A percentile compares a stretch with the other conserved stretches of the same genome.
Conservation (phyloP, 1,284 basidiomycete genomes). For the Ganoderma meredithae region DNA sequence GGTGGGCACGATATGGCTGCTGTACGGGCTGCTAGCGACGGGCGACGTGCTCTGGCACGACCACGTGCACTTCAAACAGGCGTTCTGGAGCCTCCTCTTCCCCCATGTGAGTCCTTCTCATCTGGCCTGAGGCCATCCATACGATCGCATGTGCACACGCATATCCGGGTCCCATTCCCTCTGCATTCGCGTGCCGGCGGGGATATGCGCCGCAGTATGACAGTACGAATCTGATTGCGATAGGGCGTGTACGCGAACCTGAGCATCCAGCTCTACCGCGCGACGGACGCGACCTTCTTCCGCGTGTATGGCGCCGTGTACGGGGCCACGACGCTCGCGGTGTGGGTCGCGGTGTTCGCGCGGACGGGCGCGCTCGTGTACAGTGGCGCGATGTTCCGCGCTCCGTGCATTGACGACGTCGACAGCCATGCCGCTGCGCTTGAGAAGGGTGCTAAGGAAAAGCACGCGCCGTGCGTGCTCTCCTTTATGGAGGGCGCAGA, state of each 20-base stretch:
- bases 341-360: conserved; percentile 54
- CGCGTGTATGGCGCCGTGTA: conserved; percentile 39
- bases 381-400: conserved; percentile 52
- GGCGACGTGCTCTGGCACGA: conserved; percentile 40
- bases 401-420: conserved; percentile 45
- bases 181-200: not conserved
- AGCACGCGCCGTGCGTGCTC: not conserved
- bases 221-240: not conserved
- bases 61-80: conserved; percentile 48
- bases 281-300: conserved; percentile 48
- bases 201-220: not conserved
- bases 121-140: not conserved
- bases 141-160: not conserved
- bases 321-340: conserved; percentile 35
- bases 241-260: conserved; percentile 54
- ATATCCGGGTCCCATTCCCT: not conserved
- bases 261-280: conserved; percentile 50
- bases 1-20: conserved; percentile 54
- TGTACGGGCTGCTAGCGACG: conserved; percentile 47
- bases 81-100: conserved; percentile 60
- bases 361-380: conserved; percentile 45
- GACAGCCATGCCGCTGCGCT: conserved; percentile 25
- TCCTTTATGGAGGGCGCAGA: conserved; percentile 2
- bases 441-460: conserved; percentile 11
- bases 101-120: conserved; percentile 45